These are phyloP conservation scores for Marchantia paleacea DNA, from an alignment of 225 moss, liverwort and hornwort species.

Conservation along the genomic window DNA sequence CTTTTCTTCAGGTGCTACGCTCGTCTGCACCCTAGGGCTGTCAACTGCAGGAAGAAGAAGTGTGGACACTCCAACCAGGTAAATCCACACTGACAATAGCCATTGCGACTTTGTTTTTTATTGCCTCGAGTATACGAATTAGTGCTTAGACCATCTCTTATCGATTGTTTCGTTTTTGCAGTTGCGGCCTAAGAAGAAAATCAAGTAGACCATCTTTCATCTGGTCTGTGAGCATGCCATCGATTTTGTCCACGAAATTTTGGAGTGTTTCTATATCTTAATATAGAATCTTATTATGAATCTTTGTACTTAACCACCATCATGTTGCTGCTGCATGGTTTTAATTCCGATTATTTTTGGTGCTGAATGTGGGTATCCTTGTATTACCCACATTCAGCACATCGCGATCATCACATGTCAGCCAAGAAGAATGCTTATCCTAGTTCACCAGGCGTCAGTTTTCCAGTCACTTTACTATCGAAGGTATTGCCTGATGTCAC, in stretches of 20 bases:
- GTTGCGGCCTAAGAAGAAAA: slow-evolving; percentile 72
- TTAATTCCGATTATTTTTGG: too few species aligned
- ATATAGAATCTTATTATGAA: neutral
- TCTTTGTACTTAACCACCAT: neutral
- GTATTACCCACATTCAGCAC: too few species aligned
- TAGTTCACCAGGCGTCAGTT: too few species aligned
- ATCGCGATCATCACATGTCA: too few species aligned
- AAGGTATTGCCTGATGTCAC: too few species aligned
- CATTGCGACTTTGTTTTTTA: too few species aligned
- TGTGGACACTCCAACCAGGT: slow-evolving; percentile 77
- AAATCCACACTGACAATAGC: neutral
- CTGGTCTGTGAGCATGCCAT: neutral
- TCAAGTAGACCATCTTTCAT: slow-evolving; percentile 49
- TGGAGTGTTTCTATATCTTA: neutral
- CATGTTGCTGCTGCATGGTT: too few species aligned
- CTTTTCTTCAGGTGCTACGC: slow-evolving; percentile 55
- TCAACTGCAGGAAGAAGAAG: slow-evolving; percentile 83
- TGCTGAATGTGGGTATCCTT: too few species aligned
- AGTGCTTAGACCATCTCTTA: too few species aligned
- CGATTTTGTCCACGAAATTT: neutral
- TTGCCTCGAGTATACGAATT: too few species aligned
- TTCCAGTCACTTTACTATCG: too few species aligned
- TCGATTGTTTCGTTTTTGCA: neutral
- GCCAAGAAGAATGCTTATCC: too few species aligned
- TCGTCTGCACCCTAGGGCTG: slow-evolving; percentile 69